Conservation (phyloP, 495 filamentous ascomycete species). For the Penicillium angulare region DNA sequence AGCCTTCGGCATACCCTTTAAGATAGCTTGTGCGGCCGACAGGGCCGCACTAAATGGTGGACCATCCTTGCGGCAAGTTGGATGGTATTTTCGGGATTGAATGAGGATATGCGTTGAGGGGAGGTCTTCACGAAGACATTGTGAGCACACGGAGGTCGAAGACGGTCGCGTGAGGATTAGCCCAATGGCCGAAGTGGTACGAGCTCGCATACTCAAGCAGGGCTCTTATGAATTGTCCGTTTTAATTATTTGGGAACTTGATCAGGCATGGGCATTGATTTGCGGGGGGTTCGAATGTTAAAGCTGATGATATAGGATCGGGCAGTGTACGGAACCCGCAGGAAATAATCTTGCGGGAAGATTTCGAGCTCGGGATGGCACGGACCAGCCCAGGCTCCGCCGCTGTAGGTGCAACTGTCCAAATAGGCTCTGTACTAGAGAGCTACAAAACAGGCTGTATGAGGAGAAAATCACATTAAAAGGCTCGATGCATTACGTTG, state of each 20-base stretch:
- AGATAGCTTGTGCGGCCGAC: slow-evolving; percentile 73
- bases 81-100: slow-evolving; percentile 44
- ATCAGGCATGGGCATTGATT: slow-evolving; percentile 8
- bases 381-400: slow-evolving; percentile 19
- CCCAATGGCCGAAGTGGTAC: slow-evolving; percentile 37
- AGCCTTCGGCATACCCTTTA: slow-evolving; percentile 65
- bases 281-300: neutral
- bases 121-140: slow-evolving; percentile 47
- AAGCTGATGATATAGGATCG: neutral
- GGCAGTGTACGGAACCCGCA: slow-evolving; percentile 1
- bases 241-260: no score
- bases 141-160: slow-evolving; percentile 37
- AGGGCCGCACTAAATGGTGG: slow-evolving; percentile 68
- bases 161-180: slow-evolving; percentile 40
- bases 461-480: no score
- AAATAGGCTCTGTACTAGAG: neutral
- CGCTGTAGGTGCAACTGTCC: neutral
- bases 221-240: neutral
- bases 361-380: slow-evolving; percentile 34
- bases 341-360: slow-evolving; percentile 26
- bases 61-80: slow-evolving; percentile 39
- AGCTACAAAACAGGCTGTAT: neutral
- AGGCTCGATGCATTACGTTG: no score
- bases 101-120: slow-evolving; percentile 20
- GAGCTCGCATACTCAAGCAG: slow-evolving; percentile 43